phyloP scores from a whole-genome alignment of 2,329 filamentous ascomycete species.

The Ascosphaera aggregata region DNA sequence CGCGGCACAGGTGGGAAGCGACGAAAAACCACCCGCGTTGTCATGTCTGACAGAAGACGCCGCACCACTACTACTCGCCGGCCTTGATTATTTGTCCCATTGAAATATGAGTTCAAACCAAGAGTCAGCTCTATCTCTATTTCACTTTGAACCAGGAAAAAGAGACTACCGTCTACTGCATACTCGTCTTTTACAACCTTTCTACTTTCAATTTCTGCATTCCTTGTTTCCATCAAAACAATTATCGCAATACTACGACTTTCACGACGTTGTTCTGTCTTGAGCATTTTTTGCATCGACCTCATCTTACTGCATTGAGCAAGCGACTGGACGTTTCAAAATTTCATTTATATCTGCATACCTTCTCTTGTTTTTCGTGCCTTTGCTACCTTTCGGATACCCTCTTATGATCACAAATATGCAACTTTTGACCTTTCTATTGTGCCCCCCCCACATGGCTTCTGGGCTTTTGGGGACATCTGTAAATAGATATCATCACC shows the following conservation, averaged over 20 bases:
- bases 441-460: not conserved
- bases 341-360: not conserved
- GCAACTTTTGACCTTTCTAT: not conserved
- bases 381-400: not conserved
- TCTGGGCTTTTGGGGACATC: not conserved
- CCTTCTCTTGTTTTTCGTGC: not conserved
- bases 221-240: not conserved
- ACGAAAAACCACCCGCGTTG: not conserved
- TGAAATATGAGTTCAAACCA: not conserved
- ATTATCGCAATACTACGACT: not conserved
- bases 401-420: not conserved
- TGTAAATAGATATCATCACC: not conserved
- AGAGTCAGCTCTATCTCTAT: too few relatives aligned
- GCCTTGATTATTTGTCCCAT: not conserved
- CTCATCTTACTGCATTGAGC: not conserved
- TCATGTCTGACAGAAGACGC: not conserved
- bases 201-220: not conserved
- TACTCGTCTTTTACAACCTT: not conserved
- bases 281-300: not conserved
- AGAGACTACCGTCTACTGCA: not conserved
- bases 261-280: not conserved
- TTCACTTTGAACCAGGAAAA: not conserved
- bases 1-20: not conserved
- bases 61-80: not conserved
- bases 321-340: not conserved